A percentile compares a stretch with the other conserved stretches of the same genome.
Conservation (phyloP, 805 yeast genomes). For the Candida schatavii region DNA sequence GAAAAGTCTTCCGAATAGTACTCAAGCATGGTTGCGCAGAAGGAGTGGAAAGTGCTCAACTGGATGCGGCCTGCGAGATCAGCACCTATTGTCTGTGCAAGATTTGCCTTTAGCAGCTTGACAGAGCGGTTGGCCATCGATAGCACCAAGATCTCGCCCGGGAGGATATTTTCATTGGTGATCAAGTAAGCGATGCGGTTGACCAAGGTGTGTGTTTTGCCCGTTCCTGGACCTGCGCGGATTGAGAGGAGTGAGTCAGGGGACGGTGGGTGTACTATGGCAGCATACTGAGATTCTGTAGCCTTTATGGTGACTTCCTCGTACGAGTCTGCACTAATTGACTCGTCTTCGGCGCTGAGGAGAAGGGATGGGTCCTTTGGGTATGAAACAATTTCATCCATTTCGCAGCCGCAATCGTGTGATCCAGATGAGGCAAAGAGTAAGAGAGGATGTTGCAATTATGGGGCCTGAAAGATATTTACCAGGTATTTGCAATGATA, state of each 20-base stretch:
- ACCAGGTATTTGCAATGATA: no score
- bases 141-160: slow-evolving; percentile 56
- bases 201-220: slow-evolving; percentile 62
- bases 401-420: not conserved
- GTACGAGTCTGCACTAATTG: not conserved
- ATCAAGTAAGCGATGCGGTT: slow-evolving; percentile 51
- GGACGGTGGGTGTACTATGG: slow-evolving; percentile 41
- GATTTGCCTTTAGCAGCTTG: slow-evolving; percentile 37
- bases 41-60: slow-evolving; percentile 62
- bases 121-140: slow-evolving; percentile 73
- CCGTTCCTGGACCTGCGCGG: slow-evolving; percentile 73
- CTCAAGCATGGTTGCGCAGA: slow-evolving; percentile 50
- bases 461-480: no score
- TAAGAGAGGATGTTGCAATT: no score
- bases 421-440: no score
- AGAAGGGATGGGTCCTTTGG: not conserved
- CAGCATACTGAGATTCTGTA: slow-evolving; percentile 46
- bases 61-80: slow-evolving; percentile 31
- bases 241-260: slow-evolving; percentile 46
- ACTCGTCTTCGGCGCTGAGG: not conserved
- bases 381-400: not conserved
- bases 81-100: slow-evolving; percentile 30
- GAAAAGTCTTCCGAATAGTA: slow-evolving; percentile 21
- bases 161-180: slow-evolving; percentile 32
- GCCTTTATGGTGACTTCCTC: slow-evolving; percentile 1